Evolutionary conservation across 352 stramenopile genomes (phyloP), one percentile per base, ranked within the genome.

Genomic region (Globisporangium barbulae): DNA sequence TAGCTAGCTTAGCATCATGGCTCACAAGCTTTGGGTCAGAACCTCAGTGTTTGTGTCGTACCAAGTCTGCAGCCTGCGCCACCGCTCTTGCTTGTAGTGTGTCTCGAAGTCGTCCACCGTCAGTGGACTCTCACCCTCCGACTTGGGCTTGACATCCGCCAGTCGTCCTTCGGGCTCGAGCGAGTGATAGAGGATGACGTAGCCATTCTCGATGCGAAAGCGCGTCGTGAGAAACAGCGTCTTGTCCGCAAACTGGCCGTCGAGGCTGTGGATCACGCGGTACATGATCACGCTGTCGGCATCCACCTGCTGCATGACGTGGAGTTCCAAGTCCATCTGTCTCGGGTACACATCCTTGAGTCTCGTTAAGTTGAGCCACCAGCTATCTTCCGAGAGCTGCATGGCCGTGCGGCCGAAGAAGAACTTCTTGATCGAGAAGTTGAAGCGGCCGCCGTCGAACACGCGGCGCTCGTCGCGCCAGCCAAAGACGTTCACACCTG

Each of bases 221-320:
- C 68, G 70, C 2, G 78, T 73, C 19, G 78, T 45, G 3, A 86
- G 37, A 28, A 83, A 82, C 28, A 89, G 69, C 9, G 75, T 78
- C 54, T 79, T 74, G 47, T 72, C 75, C 9, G 67, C 28, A 0
- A 28, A 50, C 30, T 39, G 64, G 1, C 63, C 64, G n/a, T 65
- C 54, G 1, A 68, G 35, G 39, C 63, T 74, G 22, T 65, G 71
- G 33, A 89, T 79, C 39, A 76, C 65, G 21, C 78, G 70, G 62
- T 81, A 86, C 65, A 80, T 78, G 48, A 88, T 63, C 19, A 89
- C 69, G 53, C 82, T 89, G 63, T 85, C 65, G 5, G 85, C 78
- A 61, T 89, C 76, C 5, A 89, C 74, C 30, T 74, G 65, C 59
- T 88, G 76, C 10, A 81, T 19, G 28, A 63, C 52, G 47, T 86